Conservation (phyloP, 1,284 basidiomycete species). For the Stygiomarasmius scandens region DNA sequence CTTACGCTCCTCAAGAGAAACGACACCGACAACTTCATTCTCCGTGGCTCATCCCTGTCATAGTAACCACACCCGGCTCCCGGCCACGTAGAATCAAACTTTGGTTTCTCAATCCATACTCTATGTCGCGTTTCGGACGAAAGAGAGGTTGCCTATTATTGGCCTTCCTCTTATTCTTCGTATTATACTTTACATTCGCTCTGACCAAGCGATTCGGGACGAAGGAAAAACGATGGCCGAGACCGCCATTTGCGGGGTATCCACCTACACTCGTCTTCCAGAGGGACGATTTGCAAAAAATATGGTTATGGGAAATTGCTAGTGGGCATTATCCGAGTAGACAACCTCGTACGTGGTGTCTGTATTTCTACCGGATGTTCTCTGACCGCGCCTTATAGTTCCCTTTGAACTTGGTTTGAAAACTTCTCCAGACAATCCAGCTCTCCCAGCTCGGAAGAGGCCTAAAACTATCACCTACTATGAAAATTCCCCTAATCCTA, state of each 20-base stretch:
- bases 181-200: conserved; percentile 59
- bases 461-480: conserved; percentile 44
- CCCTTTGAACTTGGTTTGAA: conserved; percentile 71
- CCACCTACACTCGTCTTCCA: conserved; percentile 78
- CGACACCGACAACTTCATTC: conserved; percentile 46
- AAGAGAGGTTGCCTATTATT: conserved; percentile 55
- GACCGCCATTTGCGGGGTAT: conserved; percentile 62
- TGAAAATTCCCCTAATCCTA: conserved; percentile 34
- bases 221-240: conserved; percentile 66
- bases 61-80: conserved; percentile 62
- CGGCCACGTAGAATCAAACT: conserved; percentile 53
- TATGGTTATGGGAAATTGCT: conserved; percentile 93
- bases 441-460: conserved; percentile 55
- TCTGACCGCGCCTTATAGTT: conserved; percentile 47
- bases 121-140: conserved; percentile 59
- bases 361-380: neutral
- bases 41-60: conserved; percentile 63
- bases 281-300: conserved; percentile 76
- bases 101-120: conserved; percentile 66
- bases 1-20: conserved; percentile 71
- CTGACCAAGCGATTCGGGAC: conserved; percentile 60
- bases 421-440: conserved; percentile 68
- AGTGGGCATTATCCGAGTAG: conserved; percentile 91
- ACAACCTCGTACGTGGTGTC: conserved; percentile 59
- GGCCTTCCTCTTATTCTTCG: conserved; percentile 48